Evolutionary conservation across 371 early-diverging fungal species (phyloP), one percentile per base, ranked within the genome.

Genomic region (Thermomucor indicae-seudaticae): DNA sequence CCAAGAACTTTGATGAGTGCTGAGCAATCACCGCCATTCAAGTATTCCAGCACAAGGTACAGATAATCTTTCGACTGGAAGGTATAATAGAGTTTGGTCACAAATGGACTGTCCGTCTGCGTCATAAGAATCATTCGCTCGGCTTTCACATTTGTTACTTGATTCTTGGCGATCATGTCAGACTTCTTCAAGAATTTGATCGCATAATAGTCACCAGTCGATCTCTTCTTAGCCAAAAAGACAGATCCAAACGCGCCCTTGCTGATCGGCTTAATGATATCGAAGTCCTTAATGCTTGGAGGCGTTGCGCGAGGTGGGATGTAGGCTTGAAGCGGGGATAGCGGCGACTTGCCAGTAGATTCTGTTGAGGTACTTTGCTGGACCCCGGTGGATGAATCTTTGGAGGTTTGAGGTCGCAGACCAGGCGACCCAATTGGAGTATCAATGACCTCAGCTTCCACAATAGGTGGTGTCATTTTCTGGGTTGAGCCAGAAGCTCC

Each of bases 11-110:
- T 95, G 51, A 96, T 74, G 22, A 98, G 67, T 0, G 96, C 86
- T 10, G 93, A 93, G 47, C 94, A 93, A 62, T 98, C 98, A 2
- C 98, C 98, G 23, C 98, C 98, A 60, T 93, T 94, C 43, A 96
- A 65, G 62, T 96, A 98, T 60, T 96, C 97, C 86, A 98, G 86
- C 1, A 96, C 97, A 25, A 96, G 69, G 55, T 92, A 98, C 31
- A 98, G 69, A 60, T 91, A 89, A 31, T 95, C 91, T 35, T 84
- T 84, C 45, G 87, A 91, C 52, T 98, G 95, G 66, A 98, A 98
- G 2, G 93, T 85, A 62, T 86, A 96, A 61, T 88, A 92, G 7
- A 98, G 79, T 43, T 90, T 91, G 31, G 93, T 93, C 1, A 99
- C 93, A 79, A 86, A 97, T 0, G 97, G 96, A 20, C 88, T 87